Conservation (phyloP, 768 basidiomycete species). For the Tricholoma hemisulphureum region DNA sequence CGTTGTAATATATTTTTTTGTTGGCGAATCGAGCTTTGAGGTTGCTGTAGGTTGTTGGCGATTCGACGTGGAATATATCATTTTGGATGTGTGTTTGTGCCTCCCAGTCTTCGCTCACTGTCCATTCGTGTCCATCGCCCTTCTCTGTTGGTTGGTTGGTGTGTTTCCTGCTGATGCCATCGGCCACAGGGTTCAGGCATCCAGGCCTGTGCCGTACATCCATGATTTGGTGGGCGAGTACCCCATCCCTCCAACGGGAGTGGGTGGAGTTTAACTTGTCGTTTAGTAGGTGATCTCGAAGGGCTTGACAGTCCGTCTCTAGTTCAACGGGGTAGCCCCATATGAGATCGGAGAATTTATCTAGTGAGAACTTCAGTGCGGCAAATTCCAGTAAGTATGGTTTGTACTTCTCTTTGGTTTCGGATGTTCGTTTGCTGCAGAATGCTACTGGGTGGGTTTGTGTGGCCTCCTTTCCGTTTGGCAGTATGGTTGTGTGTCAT, state of each 20-base stretch:
- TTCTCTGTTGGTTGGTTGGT: neutral
- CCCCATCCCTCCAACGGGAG: too few relatives aligned
- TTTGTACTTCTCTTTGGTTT: too few relatives aligned
- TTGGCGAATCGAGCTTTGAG: slow-evolving; percentile 13
- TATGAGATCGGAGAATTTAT: too few relatives aligned
- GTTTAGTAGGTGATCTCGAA: slow-evolving; percentile 23
- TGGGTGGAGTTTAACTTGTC: slow-evolving; percentile 24
- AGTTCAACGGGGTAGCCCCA: too few relatives aligned
- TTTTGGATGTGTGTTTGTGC: slow-evolving; percentile 13
- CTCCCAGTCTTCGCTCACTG: slow-evolving; percentile 30
- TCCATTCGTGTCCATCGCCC: slow-evolving; percentile 22
- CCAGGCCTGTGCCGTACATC: too few relatives aligned
- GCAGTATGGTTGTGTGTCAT: too few relatives aligned
- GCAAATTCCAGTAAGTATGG: too few relatives aligned
- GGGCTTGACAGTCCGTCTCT: too few relatives aligned
- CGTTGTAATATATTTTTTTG: slow-evolving; percentile 16
- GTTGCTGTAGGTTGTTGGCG: neutral
- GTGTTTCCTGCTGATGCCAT: slow-evolving; percentile 18
- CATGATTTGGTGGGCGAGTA: too few relatives aligned
- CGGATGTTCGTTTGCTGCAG: too few relatives aligned
- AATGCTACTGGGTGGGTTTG: slow-evolving; percentile 26
- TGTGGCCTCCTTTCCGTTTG: slow-evolving; percentile 12
- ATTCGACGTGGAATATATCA: slow-evolving; percentile 11
- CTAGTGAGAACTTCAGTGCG: too few relatives aligned
- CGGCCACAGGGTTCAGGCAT: too few relatives aligned